Conservation (phyloP, 1,284 basidiomycete species). For the Cutaneotrichosporon cavernicola region DNA sequence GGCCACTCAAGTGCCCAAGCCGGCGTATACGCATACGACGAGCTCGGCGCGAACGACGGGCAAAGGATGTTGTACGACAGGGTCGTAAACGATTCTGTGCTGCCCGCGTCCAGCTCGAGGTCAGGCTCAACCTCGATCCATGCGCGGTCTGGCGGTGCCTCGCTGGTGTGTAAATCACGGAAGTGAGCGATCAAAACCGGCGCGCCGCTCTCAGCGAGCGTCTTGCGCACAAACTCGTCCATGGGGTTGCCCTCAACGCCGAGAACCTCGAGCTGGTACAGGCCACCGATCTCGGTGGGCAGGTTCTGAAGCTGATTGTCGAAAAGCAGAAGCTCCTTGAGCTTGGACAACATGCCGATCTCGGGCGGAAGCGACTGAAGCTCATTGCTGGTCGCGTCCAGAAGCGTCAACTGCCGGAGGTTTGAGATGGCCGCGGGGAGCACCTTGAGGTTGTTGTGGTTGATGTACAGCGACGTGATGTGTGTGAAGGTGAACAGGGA, state of each 20-base stretch:
- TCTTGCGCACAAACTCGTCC: slow-evolving; percentile 69
- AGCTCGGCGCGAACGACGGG: slow-evolving; percentile 83
- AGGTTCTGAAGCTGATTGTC: slow-evolving; percentile 87
- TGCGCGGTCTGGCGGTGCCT: slow-evolving; percentile 75
- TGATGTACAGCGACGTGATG: slow-evolving; percentile 92
- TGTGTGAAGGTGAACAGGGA: slow-evolving; percentile 88
- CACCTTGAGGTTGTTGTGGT: slow-evolving; percentile 83
- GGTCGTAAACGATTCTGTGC: slow-evolving; percentile 69
- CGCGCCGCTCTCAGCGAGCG: slow-evolving; percentile 92
- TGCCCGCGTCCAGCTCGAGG: slow-evolving; percentile 59
- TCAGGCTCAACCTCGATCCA: slow-evolving; percentile 76
- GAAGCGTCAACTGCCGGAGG: slow-evolving; percentile 80
- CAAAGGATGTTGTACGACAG: slow-evolving; percentile 95
- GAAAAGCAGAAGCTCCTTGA: slow-evolving; percentile 92
- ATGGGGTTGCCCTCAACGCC: slow-evolving; percentile 96
- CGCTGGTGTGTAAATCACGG: slow-evolving; percentile 61
- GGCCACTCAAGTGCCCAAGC: slow-evolving; percentile 94
- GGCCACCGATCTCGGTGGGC: slow-evolving; percentile 81
- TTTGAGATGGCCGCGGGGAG: slow-evolving; percentile 82
- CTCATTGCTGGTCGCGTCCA: slow-evolving; percentile 91
- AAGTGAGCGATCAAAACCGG: slow-evolving; percentile 80
- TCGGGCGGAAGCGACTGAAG: slow-evolving; percentile 78
- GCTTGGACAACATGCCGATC: slow-evolving; percentile 82
- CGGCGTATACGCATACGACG: slow-evolving; percentile 95
- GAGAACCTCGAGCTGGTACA: slow-evolving; percentile 89